Percentiles rank a stretch among this genome's conserved stretches.
These are phyloP conservation scores for Coemansia sp. DNA, from an alignment of 192 early-diverging fungal species.

Conservation along the genomic window DNA sequence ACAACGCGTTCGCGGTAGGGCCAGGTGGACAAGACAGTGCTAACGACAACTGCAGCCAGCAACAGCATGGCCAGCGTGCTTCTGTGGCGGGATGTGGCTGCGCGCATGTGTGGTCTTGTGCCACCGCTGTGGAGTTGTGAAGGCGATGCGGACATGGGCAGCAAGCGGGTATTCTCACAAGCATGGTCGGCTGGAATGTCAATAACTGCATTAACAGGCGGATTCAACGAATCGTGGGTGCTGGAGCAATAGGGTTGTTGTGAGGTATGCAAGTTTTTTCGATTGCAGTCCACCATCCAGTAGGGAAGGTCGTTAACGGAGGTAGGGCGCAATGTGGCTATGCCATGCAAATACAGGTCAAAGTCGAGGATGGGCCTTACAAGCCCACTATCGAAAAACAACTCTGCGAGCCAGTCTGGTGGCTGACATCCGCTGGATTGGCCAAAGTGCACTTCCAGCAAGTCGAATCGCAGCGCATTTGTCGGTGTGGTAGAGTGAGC, in stretches of 20 bases:
- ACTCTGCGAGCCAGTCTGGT: slow-evolving; percentile 39
- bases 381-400: slow-evolving; percentile 43
- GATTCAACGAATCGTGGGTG: background rate
- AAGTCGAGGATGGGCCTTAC: slow-evolving; percentile 50
- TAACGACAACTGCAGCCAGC: slow-evolving; percentile 17
- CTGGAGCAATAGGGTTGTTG: background rate
- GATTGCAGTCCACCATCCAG: slow-evolving; percentile 46
- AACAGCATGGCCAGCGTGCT: slow-evolving; percentile 17
- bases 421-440: slow-evolving; percentile 8
- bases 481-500: background rate
- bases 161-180: slow-evolving; percentile 19
- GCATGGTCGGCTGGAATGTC: slow-evolving; percentile 18
- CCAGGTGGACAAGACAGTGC: slow-evolving; percentile 30
- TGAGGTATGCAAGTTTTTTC: slow-evolving; percentile 13
- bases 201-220: background rate
- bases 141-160: slow-evolving; percentile 4
- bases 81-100: background rate
- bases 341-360: slow-evolving; percentile 45
- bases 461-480: background rate
- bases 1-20: slow-evolving; percentile 35
- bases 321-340: slow-evolving; percentile 20
- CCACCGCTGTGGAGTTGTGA: background rate
- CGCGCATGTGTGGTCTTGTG: background rate
- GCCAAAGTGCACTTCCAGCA: slow-evolving; percentile 33
- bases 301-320: slow-evolving; percentile 29